Conservation (phyloP, 2,329 filamentous ascomycete species). For the Scedosporium aurantiacum region DNA sequence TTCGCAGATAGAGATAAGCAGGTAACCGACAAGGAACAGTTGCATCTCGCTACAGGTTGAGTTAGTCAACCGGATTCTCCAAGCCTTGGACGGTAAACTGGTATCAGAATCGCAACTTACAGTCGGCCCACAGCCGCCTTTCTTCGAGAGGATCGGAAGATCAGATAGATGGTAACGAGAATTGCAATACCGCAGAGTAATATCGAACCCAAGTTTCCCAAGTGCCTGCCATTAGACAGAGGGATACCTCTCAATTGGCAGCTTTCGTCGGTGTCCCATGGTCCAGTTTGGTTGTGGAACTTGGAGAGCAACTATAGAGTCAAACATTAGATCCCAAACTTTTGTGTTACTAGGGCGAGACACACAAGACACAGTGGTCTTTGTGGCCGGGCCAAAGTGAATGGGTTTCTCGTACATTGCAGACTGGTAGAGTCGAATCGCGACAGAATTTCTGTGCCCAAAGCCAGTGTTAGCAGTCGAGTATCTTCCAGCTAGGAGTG, state of each 20-base stretch:
- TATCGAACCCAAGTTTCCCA: conserved; percentile 91
- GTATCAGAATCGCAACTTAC: conserved; percentile 33
- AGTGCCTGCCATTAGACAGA: conserved; percentile 50
- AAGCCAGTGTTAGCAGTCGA: conserved; percentile 14
- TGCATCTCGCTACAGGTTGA: conserved; percentile 71
- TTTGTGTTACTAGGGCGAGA: background rate
- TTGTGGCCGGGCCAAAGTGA: background rate
- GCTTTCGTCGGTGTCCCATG: conserved; percentile 41
- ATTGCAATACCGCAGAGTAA: conserved; percentile 72
- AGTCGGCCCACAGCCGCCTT: conserved; percentile 87
- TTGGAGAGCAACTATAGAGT: conserved; percentile 51
- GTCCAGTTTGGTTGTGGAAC: conserved; percentile 46
- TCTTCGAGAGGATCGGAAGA: conserved; percentile 78
- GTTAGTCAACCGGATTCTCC: background rate
- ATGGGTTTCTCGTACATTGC: conserved; percentile 53
- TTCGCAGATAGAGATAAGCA: conserved; percentile 84
- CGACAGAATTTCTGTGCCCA: conserved; percentile 62
- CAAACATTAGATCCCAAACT: background rate
- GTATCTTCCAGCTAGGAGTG: conserved; percentile 12
- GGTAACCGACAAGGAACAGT: conserved; percentile 76
- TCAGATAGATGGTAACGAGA: conserved; percentile 49
- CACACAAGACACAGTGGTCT: background rate
- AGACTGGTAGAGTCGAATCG: conserved; percentile 72
- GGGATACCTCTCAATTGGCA: conserved; percentile 69
- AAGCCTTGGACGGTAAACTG: conserved; percentile 6